These are phyloP conservation scores for Vitis labrusca DNA, from an alignment of 164 flowering plant species.

Conservation along the genomic window DNA sequence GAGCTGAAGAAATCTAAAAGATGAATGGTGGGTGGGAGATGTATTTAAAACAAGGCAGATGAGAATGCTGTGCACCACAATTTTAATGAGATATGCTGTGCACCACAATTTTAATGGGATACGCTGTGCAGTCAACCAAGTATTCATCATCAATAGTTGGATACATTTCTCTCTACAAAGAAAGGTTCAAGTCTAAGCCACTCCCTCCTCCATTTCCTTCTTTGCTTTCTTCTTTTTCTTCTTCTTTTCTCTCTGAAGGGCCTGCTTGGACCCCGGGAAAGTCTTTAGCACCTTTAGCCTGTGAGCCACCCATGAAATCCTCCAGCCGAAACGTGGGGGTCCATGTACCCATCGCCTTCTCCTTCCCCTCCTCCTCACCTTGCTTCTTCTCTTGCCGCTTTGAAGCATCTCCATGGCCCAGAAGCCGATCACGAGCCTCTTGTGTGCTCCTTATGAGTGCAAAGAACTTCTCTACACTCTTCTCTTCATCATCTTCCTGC, in stretches of 20 bases:
- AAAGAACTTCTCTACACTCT: conserved; percentile 41
- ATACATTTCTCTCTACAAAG: conserved; percentile 23
- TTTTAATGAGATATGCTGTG: too few relatives aligned
- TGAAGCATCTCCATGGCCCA: not conserved
- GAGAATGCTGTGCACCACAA: too few relatives aligned
- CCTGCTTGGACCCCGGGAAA: conserved; percentile 1
- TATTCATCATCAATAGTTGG: too few relatives aligned
- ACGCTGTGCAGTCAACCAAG: too few relatives aligned
- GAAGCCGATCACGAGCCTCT: conserved; percentile 24
- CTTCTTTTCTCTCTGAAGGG: conserved; percentile 7
- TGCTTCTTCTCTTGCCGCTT: not conserved
- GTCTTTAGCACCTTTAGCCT: not conserved
- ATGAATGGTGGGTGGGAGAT: too few relatives aligned
- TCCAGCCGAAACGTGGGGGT: conserved; percentile 38
- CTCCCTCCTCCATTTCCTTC: conserved; percentile 4
- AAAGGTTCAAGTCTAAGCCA: conserved; percentile 35
- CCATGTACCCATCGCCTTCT: conserved; percentile 16
- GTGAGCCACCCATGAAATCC: conserved; percentile 30
- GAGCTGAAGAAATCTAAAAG: too few relatives aligned
- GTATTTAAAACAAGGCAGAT: too few relatives aligned
- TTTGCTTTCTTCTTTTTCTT: conserved; percentile 3
- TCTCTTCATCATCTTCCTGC: conserved; percentile 28
- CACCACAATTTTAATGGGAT: too few relatives aligned
- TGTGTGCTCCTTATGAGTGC: conserved; percentile 32
- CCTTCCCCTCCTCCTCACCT: not conserved